These are phyloP conservation scores for Dryas octopetala DNA, from an alignment of 306 rosid species.

Conservation along the genomic window DNA sequence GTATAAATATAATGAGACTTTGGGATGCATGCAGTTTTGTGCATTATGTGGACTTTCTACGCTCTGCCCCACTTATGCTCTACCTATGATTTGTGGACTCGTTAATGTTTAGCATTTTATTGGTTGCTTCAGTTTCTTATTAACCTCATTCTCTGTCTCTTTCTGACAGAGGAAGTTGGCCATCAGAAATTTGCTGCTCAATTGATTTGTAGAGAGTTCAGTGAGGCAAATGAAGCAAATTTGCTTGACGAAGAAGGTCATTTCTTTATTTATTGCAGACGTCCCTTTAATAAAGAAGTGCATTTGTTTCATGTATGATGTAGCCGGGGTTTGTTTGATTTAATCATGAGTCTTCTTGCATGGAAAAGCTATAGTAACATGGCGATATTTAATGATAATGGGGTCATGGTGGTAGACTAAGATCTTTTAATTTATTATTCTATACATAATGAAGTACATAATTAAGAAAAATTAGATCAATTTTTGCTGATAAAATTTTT, in stretches of 20 bases:
- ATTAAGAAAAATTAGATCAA: background rate
- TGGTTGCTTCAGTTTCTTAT: background rate
- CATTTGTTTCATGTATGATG: background rate
- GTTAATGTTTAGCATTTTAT: background rate
- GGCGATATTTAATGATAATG: background rate
- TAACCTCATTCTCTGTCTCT: background rate
- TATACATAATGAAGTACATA: background rate
- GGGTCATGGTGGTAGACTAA: background rate
- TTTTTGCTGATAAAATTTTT: background rate
- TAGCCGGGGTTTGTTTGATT: background rate
- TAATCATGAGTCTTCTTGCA: background rate
- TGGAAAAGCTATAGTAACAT: background rate
- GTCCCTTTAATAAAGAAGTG: background rate
- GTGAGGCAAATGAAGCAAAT: conserved; percentile 85
- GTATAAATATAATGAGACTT: conserved; percentile 45
- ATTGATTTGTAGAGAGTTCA: conserved; percentile 56
- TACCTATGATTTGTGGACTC: background rate
- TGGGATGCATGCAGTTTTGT: conserved; percentile 5
- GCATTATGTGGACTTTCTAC: background rate
- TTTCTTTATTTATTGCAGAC: conserved; percentile 4
- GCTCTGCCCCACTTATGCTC: background rate
- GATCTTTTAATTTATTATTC: background rate
- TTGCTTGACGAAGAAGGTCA: conserved; percentile 86
- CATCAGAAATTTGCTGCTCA: conserved; percentile 62
- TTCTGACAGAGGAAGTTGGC: conserved; percentile 59